Evolutionary conservation across 2,329 filamentous ascomycete genomes (phyloP).

Genomic region (Epichloe sp.): DNA sequence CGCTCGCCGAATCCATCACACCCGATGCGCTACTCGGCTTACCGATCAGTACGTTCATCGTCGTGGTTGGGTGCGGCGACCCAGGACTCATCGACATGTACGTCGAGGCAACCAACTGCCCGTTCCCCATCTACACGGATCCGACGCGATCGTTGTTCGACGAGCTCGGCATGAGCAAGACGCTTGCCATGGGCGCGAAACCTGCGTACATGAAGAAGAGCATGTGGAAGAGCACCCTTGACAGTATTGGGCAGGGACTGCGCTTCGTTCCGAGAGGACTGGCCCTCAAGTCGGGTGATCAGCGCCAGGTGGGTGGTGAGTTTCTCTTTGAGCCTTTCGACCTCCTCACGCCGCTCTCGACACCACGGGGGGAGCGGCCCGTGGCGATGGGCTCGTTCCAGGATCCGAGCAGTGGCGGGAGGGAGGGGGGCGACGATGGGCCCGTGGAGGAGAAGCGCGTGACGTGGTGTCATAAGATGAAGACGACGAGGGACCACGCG

Average conservation of each 20-base stretch:
- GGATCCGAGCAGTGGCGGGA: constrained; percentile 4
- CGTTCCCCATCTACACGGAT: constrained; percentile 68
- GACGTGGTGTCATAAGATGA: constrained; percentile 75
- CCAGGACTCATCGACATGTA: constrained; percentile 57
- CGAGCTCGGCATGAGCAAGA: constrained; percentile 54
- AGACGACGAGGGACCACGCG: constrained; percentile 62
- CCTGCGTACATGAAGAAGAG: constrained; percentile 53
- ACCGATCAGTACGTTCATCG: constrained; percentile 47
- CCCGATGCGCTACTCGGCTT: constrained; percentile 35
- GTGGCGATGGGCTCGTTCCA: constrained; percentile 11
- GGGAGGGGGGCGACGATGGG: constrained; percentile 14
- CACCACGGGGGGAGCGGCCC: constrained; percentile 24
- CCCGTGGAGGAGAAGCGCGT: constrained; percentile 43
- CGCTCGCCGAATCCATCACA: constrained; percentile 45
- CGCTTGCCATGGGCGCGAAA: constrained; percentile 42
- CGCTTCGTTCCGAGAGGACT: constrained; percentile 43
- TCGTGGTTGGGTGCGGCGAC: constrained; percentile 60
- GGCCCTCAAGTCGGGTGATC: constrained; percentile 50
- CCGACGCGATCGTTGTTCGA: constrained; percentile 53
- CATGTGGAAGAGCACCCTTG: constrained; percentile 34
- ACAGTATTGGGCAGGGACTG: constrained; percentile 46
- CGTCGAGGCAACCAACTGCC: constrained; percentile 45
- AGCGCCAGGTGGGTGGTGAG: constrained; percentile 61
- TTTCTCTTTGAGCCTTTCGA: constrained; percentile 55
- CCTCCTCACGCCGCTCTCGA: constrained; percentile 30